Evolutionary conservation across 345 rosid species (phyloP).

Genomic region (Hypericum androsaemum): DNA sequence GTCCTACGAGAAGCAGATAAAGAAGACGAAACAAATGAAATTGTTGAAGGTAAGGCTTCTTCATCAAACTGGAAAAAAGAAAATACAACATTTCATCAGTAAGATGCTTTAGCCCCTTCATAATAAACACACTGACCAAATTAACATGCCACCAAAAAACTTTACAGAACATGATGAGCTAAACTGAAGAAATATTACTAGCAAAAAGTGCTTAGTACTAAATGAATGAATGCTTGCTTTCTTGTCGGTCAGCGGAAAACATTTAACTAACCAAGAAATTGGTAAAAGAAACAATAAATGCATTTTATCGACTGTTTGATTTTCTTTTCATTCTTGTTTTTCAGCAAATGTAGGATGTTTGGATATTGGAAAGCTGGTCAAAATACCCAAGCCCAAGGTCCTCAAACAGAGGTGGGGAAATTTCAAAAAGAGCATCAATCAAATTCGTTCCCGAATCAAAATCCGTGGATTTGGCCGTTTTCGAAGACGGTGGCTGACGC

Average conservation of each 20-base stretch:
- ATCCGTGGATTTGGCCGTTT: slow-evolving; percentile 53
- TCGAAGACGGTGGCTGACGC: slow-evolving; percentile 38
- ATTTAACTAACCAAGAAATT: neutral
- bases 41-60: slow-evolving; percentile 32
- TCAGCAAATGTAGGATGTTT: slow-evolving; percentile 33
- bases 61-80: neutral
- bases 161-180: too few relatives aligned
- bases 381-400: slow-evolving; percentile 28
- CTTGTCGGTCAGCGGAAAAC: neutral
- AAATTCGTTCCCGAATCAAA: slow-evolving; percentile 49
- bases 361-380: slow-evolving; percentile 28
- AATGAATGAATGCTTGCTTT: too few relatives aligned
- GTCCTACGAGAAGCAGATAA: slow-evolving; percentile 34
- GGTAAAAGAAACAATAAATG: neutral
- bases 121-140: too few relatives aligned
- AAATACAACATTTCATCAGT: neutral
- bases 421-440: slow-evolving; percentile 42
- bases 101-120: too few relatives aligned
- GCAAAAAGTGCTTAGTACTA: too few relatives aligned
- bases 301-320: slow-evolving; percentile 1
- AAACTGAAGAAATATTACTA: too few relatives aligned
- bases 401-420: slow-evolving; percentile 38
- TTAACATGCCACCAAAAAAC: neutral
- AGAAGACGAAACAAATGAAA: slow-evolving; percentile 28
- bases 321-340: slow-evolving; percentile 9